Base-by-base conservation (phyloP, 352 stramenopile species). In the Phytophthora idaei region DNA sequence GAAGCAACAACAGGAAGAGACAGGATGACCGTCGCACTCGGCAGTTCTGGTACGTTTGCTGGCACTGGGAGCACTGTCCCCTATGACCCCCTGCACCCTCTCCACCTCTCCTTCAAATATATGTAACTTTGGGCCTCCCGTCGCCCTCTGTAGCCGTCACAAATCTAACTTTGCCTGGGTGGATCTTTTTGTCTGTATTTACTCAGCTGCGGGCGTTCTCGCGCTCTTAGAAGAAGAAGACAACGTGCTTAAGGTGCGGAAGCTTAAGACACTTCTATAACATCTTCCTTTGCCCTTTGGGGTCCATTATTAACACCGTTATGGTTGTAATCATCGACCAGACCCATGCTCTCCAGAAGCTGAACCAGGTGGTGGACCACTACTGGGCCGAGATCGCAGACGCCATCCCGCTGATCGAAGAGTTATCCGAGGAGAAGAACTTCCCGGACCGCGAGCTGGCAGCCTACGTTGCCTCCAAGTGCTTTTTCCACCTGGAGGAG, bases 401-500 rank as follows among this genome's bases (percentile, higher is more conserved):
- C 49, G 89, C 89, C 47, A 89, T 98, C 32, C 85, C 92, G 28
- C 67, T 96, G 25, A 98, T 99, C 42, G 95, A 98, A 74, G 93
- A 83, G 46, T 78, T 99, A n/a, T 95, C 89, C 47, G 95, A 99
- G 71, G 90, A 98, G 64, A 88, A 96, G 34, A 69, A 73, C n/a
- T 98, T 98, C 69, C 77, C 89, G 41, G 79, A 96, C 48, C 87
- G 86, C 41, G 89, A 98, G 51, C 80, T 98, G 41, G 95, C 95
- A 11, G 95, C 95, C 12, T 89, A 81, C 34, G 87, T 99, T 42
- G 94, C 94, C 15, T 98, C 93, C 70, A 97, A 92, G 80, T 97
- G 98, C 63, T 99, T 99, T 64, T 99, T 99, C 73, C 97, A 99
- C 74, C 76, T 99, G 42, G 97, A 99, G 68, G 98, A 99, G 79